These are phyloP conservation scores for Globisporangium camurandrum DNA, from an alignment of 352 stramenopile species.

Conservation along the genomic window DNA sequence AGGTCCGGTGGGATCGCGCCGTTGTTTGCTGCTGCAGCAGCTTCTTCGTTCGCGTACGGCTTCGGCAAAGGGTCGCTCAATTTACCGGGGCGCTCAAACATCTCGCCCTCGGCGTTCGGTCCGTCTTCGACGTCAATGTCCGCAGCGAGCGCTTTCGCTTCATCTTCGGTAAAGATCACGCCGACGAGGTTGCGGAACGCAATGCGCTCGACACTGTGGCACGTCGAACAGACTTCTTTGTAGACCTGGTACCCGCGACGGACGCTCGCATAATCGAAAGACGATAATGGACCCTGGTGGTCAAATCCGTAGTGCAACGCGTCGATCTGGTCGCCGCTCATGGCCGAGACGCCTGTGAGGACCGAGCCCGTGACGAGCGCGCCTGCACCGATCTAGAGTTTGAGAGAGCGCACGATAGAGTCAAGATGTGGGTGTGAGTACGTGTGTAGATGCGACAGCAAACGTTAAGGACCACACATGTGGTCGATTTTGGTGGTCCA, in stretches of 20 bases:
- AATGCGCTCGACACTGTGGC: constrained; percentile 95
- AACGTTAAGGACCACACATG: constrained; percentile 4
- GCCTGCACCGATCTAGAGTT: constrained; percentile 63
- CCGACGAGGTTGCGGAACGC: constrained; percentile 97
- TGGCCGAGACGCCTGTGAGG: constrained; percentile 70
- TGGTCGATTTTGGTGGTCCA: constrained; percentile 60
- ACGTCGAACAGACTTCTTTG: constrained; percentile 97
- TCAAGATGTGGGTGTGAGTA: constrained; percentile 2
- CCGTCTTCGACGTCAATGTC: constrained; percentile 96
- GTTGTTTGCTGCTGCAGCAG: constrained; percentile 95
- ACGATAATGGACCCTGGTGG: constrained; percentile 77
- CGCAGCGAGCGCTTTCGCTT: constrained; percentile 88
- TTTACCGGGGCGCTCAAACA: constrained; percentile 98
- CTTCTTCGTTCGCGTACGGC: constrained; percentile 97
- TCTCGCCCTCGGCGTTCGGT: constrained; percentile 97
- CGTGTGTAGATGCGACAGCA: constrained; percentile 6
- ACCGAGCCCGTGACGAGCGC: constrained; percentile 67
- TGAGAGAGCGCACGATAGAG: background rate
- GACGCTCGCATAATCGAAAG: constrained; percentile 90
- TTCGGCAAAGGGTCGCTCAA: constrained; percentile 93
- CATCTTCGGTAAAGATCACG: constrained; percentile 92
- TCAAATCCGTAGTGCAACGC: constrained; percentile 86
- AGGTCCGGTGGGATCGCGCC: constrained; percentile 97
- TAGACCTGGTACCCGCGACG: constrained; percentile 99
- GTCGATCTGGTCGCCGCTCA: constrained; percentile 84